Evolutionary conservation across 768 basidiomycete species (phyloP).

Genomic region (Exsudoporus frostii): DNA sequence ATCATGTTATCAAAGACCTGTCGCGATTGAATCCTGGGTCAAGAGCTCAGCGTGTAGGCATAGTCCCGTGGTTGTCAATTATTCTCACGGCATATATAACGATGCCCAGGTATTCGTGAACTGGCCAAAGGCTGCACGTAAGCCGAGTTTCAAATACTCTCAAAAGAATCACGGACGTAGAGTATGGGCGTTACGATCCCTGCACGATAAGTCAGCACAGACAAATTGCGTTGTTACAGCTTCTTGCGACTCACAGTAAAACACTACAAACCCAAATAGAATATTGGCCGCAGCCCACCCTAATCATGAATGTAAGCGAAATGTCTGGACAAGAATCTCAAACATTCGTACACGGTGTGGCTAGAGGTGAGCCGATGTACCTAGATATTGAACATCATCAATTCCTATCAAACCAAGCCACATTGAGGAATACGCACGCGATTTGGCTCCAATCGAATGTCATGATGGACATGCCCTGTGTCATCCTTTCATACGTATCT

Average conservation of each 20-base stretch:
- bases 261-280: conserved; percentile 60
- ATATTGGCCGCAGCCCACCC: conserved; percentile 82
- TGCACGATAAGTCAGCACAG: conserved; percentile 3
- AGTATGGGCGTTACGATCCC: conserved; percentile 36
- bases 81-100: conserved; percentile 54
- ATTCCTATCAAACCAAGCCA: background rate
- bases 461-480: conserved; percentile 61
- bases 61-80: background rate
- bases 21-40: conserved; percentile 53
- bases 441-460: conserved; percentile 84
- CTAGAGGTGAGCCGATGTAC: conserved; percentile 49
- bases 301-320: conserved; percentile 6
- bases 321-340: background rate
- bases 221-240: background rate
- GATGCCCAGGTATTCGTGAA: conserved; percentile 65
- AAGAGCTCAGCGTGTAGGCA: background rate
- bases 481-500: background rate
- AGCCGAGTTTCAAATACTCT: conserved; percentile 27
- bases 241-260: conserved; percentile 51
- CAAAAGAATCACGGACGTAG: conserved; percentile 48
- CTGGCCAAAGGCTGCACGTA: conserved; percentile 15
- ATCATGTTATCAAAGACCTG: conserved; percentile 61
- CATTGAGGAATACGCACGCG: conserved; percentile 25
- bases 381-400: conserved; percentile 8
- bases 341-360: conserved; percentile 53